These are phyloP conservation scores for Gastrolobium villosum DNA, from an alignment of 306 rosid genomes.

Conservation along the genomic window DNA sequence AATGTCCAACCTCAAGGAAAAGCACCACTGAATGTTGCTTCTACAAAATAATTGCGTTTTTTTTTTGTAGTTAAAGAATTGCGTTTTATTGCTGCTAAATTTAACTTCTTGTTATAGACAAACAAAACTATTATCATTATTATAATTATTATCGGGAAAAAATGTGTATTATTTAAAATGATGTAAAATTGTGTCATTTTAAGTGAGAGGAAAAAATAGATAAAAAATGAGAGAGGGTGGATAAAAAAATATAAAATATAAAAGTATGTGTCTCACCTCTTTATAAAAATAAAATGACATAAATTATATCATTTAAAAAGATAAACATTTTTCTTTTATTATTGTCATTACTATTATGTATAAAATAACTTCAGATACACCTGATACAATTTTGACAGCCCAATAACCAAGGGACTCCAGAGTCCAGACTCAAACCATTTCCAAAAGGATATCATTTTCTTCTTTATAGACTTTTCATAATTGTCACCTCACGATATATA, in stretches of 20 bases:
- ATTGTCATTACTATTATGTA: neutral
- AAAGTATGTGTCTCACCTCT: too few species aligned
- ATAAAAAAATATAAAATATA: too few species aligned
- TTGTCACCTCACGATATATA: constrained; percentile 14
- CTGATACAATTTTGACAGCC: too few species aligned
- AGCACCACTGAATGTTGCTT: constrained; percentile 14
- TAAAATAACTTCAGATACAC: too few species aligned
- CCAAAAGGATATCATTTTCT: constrained; percentile 28
- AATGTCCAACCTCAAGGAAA: constrained; percentile 31
- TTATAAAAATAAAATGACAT: too few species aligned
- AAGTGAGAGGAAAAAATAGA: too few species aligned
- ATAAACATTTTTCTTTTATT: too few species aligned
- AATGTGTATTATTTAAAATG: too few species aligned
- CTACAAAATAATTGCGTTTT: constrained; percentile 18
- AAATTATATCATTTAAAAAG: too few species aligned
- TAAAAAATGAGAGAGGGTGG: too few species aligned
- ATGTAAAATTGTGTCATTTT: too few species aligned
- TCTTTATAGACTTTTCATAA: constrained; percentile 44
- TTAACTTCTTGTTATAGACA: constrained; percentile 19
- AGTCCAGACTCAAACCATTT: constrained; percentile 17
- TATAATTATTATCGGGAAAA: neutral
- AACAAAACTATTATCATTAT: constrained; percentile 4
- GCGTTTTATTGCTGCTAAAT: constrained; percentile 23
- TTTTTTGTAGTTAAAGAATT: neutral
- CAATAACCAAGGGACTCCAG: too few species aligned